Conservation (phyloP, 2,329 filamentous ascomycete species). For the Thermoascus crustaceus region DNA sequence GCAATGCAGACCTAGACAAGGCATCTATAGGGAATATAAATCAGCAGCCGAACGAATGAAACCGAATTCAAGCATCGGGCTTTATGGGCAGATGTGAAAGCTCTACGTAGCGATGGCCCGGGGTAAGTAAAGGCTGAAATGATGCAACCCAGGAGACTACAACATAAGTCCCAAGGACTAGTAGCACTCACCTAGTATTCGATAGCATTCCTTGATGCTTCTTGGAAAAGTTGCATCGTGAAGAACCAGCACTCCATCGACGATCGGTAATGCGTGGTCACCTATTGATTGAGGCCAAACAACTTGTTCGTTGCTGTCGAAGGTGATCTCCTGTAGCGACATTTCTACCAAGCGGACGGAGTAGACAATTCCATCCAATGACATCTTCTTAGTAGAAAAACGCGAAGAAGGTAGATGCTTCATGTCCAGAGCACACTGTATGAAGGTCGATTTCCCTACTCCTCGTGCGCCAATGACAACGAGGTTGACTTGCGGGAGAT, state of each 20-base stretch:
- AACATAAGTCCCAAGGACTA: too few species aligned
- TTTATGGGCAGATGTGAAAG: too few species aligned
- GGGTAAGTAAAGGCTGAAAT: too few species aligned
- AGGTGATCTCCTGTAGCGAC: conserved; percentile 42
- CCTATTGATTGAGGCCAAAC: conserved; percentile 47
- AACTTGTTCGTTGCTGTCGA: conserved; percentile 40
- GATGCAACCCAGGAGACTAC: too few species aligned
- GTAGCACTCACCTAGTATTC: conserved; percentile 69
- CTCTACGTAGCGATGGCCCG: too few species aligned
- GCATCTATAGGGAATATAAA: conserved; percentile 48
- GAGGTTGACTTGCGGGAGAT: conserved; percentile 49
- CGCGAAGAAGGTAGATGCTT: conserved; percentile 34
- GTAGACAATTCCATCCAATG: conserved; percentile 48
- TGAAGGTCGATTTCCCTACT: conserved; percentile 54
- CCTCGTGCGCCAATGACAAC: conserved; percentile 47
- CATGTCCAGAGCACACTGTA: conserved; percentile 49
- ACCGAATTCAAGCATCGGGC: too few species aligned
- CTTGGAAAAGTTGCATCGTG: conserved; percentile 79
- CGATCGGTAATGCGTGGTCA: conserved; percentile 61
- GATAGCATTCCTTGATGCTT: conserved; percentile 65
- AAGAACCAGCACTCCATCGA: conserved; percentile 76
- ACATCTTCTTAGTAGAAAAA: conserved; percentile 46
- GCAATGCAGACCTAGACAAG: conserved; percentile 62
- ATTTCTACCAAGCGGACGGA: conserved; percentile 52
- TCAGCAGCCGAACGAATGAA: too few species aligned